Evolutionary conservation across 805 yeast genomes (phyloP), one percentile per base, ranked within the genome.

Genomic region (Diddensiella santjacobensis): DNA sequence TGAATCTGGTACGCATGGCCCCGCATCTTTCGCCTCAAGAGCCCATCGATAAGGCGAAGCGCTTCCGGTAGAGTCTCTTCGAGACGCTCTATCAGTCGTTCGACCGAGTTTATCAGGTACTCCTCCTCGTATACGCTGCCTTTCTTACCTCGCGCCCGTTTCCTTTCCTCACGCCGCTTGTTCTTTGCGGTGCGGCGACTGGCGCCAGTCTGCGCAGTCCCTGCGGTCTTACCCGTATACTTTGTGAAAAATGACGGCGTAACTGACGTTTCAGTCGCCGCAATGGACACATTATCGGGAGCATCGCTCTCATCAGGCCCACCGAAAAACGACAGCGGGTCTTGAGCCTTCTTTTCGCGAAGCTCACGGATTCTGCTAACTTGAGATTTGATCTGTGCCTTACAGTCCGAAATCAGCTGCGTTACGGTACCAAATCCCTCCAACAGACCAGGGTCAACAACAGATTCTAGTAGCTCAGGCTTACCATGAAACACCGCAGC

Each of bases 81-180:
- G 49, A 93, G 68, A 58, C 99, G 79, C 47, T 88, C 97, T 29
- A 88, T 68, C 63, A 93, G 74, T 63, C 99, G 80, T 3, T 96
- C 93, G 50, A 87, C 81, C 2, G 97, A 90, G 57, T 79, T 80
- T 42, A 93, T 83, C 48, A 93, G 77, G 65, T 93, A 93, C 65
- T 93, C 98, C 65, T 93, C 99, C 66, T 93, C 99, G 61, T 93
- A 93, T 18, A 93, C 85, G 4, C 97, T 91, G 41, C 98, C 98
- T 71, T 93, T 93, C 72, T 95, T 88, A 51, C 99, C 99, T 59
- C 96, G 80, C 1, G 99, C 99, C 51, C 81, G 78, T 71, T 93
- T 93, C 60, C 99, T 80, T 63, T 91, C 99, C 67, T 91, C 97
- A 56, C 99, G 80, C 65, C 96, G 86, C 56, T 83, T 80, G 67